Conservation (phyloP, 768 basidiomycete genomes). For the Suillus sp. region DNA sequence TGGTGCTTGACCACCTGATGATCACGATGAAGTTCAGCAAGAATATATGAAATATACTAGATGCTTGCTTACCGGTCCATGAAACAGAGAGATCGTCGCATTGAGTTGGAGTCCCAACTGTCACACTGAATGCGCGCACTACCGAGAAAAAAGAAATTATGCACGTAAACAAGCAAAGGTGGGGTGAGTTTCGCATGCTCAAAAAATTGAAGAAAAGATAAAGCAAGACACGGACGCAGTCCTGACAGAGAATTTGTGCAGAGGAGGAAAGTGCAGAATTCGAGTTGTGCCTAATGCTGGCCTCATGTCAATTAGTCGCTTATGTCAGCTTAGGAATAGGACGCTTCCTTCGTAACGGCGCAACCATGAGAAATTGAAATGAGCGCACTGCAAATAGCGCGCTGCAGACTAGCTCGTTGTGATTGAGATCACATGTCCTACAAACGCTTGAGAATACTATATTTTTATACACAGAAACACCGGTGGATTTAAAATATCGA, state of each 20-base stretch:
- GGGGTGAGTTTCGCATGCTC: conserved; percentile 31
- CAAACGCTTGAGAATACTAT: not conserved
- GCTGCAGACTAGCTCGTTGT: not conserved
- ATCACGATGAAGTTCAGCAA: conserved; percentile 11
- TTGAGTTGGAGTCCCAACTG: conserved; percentile 52
- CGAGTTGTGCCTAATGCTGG: conserved; percentile 6
- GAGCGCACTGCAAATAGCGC: not conserved
- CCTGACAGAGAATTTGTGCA: conserved; percentile 15
- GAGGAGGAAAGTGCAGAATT: conserved; percentile 3
- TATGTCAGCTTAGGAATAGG: conserved; percentile 10
- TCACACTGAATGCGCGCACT: conserved; percentile 46
- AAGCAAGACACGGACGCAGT: conserved; percentile 13
- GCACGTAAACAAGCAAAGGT: conserved; percentile 24
- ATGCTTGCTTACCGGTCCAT: conserved; percentile 57
- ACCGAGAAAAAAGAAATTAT: conserved; percentile 24
- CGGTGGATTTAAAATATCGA: not conserved
- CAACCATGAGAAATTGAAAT: not conserved
- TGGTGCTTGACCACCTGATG: conserved; percentile 58
- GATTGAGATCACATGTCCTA: not conserved
- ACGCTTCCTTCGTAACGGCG: not conserved
- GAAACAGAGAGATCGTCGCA: conserved; percentile 63
- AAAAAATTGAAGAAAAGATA: conserved; percentile 22
- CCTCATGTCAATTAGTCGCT: conserved; percentile 5
- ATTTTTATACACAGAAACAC: not conserved
- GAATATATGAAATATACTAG: conserved; percentile 8